Evolutionary conservation across 2,329 filamentous ascomycete species (phyloP).

Genomic region (Alternaria sp.): DNA sequence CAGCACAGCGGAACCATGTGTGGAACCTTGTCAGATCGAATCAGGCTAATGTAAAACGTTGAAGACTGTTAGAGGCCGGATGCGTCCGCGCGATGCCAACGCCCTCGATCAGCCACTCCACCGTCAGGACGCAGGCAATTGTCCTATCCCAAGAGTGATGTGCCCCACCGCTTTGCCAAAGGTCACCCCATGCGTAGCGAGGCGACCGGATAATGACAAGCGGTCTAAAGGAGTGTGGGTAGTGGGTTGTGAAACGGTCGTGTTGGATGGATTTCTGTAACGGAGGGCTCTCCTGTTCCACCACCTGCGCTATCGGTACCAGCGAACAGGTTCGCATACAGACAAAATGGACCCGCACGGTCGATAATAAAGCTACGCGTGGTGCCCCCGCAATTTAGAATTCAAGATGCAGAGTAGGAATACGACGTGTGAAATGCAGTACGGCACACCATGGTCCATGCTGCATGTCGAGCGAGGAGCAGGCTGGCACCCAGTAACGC

Average conservation of each 20-base stretch:
- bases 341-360: conserved; percentile 21
- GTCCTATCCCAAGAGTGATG: background rate
- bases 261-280: conserved; percentile 19
- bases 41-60: conserved; percentile 49
- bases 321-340: conserved; percentile 33
- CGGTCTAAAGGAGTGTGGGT: conserved; percentile 1
- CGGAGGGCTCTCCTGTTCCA: conserved; percentile 32
- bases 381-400: conserved; percentile 43
- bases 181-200: conserved; percentile 2
- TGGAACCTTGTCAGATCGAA: conserved; percentile 45
- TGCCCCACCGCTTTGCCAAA: background rate
- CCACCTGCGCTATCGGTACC: conserved; percentile 27
- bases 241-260: conserved; percentile 21
- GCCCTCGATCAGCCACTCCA: conserved; percentile 8
- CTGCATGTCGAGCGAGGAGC: conserved; percentile 10
- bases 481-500: conserved; percentile 4
- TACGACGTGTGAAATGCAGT: conserved; percentile 3
- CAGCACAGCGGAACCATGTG: conserved; percentile 21
- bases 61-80: conserved; percentile 41
- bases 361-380: conserved; percentile 27
- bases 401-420: conserved; percentile 23
- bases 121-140: conserved; percentile 6
- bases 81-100: conserved; percentile 35
- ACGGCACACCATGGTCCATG: conserved; percentile 25
- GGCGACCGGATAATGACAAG: conserved; percentile 9